phyloP scores from a whole-genome alignment of 345 rosid genomes.

The Ricinus communis region DNA sequence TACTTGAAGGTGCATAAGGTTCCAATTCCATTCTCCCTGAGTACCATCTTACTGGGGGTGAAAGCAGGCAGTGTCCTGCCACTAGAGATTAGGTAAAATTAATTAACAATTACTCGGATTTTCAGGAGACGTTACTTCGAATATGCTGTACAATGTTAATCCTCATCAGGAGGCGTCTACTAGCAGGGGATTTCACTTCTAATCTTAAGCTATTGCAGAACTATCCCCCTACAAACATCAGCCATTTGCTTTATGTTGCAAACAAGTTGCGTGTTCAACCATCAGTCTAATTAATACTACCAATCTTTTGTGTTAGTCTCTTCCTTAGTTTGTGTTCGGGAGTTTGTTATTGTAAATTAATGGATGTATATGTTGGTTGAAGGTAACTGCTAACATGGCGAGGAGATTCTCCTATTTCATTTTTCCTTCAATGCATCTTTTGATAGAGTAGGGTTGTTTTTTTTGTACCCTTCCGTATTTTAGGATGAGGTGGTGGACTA shows the following conservation, averaged over 20 bases:
- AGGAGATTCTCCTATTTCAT: background rate
- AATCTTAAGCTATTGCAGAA: slow-evolving; percentile 76
- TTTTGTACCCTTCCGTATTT: background rate
- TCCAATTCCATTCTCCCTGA: background rate
- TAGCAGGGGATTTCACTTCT: slow-evolving; percentile 82
- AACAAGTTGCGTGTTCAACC: slow-evolving; percentile 66
- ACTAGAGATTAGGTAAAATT: too few relatives aligned
- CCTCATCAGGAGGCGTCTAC: slow-evolving; percentile 76
- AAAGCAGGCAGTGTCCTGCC: background rate
- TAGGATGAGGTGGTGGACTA: background rate
- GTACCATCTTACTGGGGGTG: background rate
- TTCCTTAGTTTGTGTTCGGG: slow-evolving; percentile 1
- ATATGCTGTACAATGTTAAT: slow-evolving; percentile 96
- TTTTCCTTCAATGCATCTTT: slow-evolving; percentile 1
- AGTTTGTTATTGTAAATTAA: slow-evolving; percentile 20
- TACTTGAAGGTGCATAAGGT: slow-evolving; percentile 3
- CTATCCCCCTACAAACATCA: slow-evolving; percentile 74
- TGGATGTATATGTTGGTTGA: slow-evolving; percentile 31
- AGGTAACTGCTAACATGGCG: slow-evolving; percentile 18
- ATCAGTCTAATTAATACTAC: slow-evolving; percentile 23
- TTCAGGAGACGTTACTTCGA: slow-evolving; percentile 90
- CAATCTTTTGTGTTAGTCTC: background rate
- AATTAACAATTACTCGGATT: background rate
- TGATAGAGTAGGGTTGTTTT: background rate
- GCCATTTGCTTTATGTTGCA: slow-evolving; percentile 89